phyloP scores from a whole-genome alignment of 768 basidiomycete genomes.

The Serendipita vermifera region DNA sequence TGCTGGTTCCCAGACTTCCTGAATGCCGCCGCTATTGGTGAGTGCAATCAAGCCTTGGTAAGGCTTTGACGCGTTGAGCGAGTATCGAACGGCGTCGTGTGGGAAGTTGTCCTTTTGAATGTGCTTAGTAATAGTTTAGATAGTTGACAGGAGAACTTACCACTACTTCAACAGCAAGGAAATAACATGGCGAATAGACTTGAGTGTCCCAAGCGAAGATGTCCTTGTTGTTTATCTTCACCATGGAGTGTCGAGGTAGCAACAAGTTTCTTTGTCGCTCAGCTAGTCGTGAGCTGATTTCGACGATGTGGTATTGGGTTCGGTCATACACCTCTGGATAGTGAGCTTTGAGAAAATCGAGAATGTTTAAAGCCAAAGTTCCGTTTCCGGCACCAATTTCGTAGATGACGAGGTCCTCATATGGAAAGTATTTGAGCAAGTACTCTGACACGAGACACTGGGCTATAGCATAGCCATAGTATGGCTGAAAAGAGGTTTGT shows the following conservation, averaged over 20 bases:
- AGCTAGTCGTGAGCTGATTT: constrained; percentile 75
- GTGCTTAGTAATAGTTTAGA: constrained; percentile 7
- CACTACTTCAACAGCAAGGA: constrained; percentile 90
- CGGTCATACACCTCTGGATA: constrained; percentile 90
- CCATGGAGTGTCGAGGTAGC: constrained; percentile 49
- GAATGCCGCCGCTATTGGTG: constrained; percentile 68
- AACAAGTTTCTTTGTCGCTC: constrained; percentile 57
- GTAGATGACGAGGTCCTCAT: constrained; percentile 90
- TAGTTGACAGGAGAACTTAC: constrained; percentile 34
- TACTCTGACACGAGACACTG: constrained; percentile 85
- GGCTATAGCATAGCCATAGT: constrained; percentile 85
- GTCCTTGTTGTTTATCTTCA: constrained; percentile 57
- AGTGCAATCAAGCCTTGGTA: constrained; percentile 74
- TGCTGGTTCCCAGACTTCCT: constrained; percentile 68
- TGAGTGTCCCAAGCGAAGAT: constrained; percentile 72
- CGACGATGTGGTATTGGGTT: constrained; percentile 86
- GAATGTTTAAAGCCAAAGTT: constrained; percentile 78
- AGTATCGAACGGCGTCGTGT: constrained; percentile 89
- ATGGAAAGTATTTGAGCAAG: constrained; percentile 88
- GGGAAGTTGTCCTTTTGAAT: constrained; percentile 80
- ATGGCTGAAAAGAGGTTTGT: constrained; percentile 45
- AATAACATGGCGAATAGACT: constrained; percentile 77
- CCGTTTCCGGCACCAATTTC: constrained; percentile 98
- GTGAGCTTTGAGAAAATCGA: constrained; percentile 59
- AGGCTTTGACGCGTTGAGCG: constrained; percentile 62